A percentile compares a stretch with the other conserved stretches of the same genome.
phyloP scores from a whole-genome alignment of 202 grass and related monocot genomes.

The Tripidium arundinaceum region DNA sequence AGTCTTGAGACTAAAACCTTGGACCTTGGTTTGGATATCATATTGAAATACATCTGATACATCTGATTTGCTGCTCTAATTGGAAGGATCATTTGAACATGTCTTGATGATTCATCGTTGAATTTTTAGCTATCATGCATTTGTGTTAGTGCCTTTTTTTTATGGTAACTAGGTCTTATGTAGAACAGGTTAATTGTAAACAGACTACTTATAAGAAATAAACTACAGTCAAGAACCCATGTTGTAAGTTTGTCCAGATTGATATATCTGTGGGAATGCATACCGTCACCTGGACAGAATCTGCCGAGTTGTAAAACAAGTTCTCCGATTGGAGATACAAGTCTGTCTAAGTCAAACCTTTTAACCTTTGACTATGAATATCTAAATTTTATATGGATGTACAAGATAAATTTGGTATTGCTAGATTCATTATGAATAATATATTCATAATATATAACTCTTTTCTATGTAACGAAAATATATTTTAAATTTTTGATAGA shows the following conservation, averaged over 20 bases:
- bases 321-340: background rate
- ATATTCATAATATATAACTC: background rate
- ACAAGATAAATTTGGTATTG: too few species aligned
- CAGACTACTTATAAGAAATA: too few species aligned
- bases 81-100: background rate
- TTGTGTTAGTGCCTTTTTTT: background rate
- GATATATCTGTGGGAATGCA: background rate
- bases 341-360: too few species aligned
- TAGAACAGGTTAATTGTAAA: background rate
- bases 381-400: too few species aligned
- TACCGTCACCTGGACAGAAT: background rate
- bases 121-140: background rate
- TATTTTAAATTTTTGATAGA: too few species aligned
- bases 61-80: background rate
- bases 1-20: background rate
- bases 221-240: background rate
- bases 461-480: too few species aligned
- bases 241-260: background rate
- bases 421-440: too few species aligned
- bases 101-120: background rate
- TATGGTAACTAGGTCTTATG: background rate
- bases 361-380: too few species aligned
- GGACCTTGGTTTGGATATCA: background rate
- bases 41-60: too few species aligned
- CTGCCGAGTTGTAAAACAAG: background rate